Percentiles rank a stretch among this genome's conserved stretches.
Conservation (phyloP, 1,284 basidiomycete genomes). For the Singerocomus inundabilis region DNA sequence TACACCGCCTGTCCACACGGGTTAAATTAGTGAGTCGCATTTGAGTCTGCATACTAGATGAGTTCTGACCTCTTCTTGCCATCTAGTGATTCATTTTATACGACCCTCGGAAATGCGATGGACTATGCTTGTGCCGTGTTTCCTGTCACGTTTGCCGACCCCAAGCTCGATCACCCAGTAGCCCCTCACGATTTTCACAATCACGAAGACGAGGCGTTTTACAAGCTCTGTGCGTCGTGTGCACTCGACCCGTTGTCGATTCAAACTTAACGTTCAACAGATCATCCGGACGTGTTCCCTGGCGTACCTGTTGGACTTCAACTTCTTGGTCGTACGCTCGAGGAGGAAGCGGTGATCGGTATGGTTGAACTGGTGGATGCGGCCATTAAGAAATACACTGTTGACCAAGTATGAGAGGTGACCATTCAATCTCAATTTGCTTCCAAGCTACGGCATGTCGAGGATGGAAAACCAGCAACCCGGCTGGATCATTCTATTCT, state of each 20-base stretch:
- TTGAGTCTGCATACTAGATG: not conserved
- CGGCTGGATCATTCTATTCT: not conserved
- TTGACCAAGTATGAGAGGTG: not conserved
- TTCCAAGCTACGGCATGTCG: no score
- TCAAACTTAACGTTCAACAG: slow-evolving; percentile 33
- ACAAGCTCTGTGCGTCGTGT: slow-evolving; percentile 54
- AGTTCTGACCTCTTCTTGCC: slow-evolving; percentile 26
- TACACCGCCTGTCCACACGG: slow-evolving; percentile 60
- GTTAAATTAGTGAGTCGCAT: slow-evolving; percentile 40
- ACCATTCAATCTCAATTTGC: not conserved
- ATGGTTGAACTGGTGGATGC: slow-evolving; percentile 60
- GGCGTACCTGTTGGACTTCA: slow-evolving; percentile 73
- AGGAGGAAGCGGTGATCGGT: slow-evolving; percentile 73
- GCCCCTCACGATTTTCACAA: slow-evolving; percentile 48
- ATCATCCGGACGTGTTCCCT: slow-evolving; percentile 56
- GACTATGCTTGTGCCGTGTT: slow-evolving; percentile 68
- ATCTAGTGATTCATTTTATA: slow-evolving; percentile 46
- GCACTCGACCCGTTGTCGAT: not conserved
- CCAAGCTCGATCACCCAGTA: slow-evolving; percentile 44
- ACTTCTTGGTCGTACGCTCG: slow-evolving; percentile 62
- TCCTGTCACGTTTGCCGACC: slow-evolving; percentile 64
- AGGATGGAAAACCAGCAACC: not conserved
- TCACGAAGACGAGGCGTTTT: slow-evolving; percentile 49
- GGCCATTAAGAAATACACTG: slow-evolving; percentile 30
- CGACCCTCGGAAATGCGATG: slow-evolving; percentile 64